phyloP scores from a whole-genome alignment of 2,329 filamentous ascomycete genomes.

The Akanthomyces uredinophilus region DNA sequence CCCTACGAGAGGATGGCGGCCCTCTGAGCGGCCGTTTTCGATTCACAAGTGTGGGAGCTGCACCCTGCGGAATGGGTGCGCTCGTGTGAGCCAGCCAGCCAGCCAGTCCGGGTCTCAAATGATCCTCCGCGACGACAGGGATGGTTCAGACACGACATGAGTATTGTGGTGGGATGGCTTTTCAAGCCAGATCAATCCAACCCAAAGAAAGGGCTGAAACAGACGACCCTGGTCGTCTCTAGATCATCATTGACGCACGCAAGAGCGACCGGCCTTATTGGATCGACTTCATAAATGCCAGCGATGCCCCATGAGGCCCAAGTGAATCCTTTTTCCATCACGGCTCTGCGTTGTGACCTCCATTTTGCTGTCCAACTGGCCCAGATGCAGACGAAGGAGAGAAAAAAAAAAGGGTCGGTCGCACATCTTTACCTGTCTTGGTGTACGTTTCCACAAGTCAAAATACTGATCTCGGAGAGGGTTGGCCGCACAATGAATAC shows the following conservation, averaged over 20 bases:
- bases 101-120: not conserved
- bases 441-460: not conserved
- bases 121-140: not conserved
- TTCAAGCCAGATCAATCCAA: not conserved
- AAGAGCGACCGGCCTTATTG: not conserved
- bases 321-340: not conserved
- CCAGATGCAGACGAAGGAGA: not conserved
- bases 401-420: not conserved
- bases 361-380: not conserved
- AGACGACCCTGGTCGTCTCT: not conserved
- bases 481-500: not conserved
- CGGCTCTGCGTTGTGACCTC: not conserved
- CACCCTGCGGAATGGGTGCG: not conserved
- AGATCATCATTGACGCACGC: not conserved
- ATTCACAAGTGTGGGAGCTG: not conserved
- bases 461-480: not conserved
- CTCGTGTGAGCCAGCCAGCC: not conserved
- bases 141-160: not conserved
- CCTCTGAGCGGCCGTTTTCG: not conserved
- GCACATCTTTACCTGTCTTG: constrained; percentile 1
- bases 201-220: not conserved
- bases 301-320: not conserved
- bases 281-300: not conserved
- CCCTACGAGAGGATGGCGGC: not conserved
- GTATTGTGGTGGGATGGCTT: not conserved